These are phyloP conservation scores for Groenewaldozyma sp. DNA, from an alignment of 1,139 yeast genomes.

Conservation along the genomic window DNA sequence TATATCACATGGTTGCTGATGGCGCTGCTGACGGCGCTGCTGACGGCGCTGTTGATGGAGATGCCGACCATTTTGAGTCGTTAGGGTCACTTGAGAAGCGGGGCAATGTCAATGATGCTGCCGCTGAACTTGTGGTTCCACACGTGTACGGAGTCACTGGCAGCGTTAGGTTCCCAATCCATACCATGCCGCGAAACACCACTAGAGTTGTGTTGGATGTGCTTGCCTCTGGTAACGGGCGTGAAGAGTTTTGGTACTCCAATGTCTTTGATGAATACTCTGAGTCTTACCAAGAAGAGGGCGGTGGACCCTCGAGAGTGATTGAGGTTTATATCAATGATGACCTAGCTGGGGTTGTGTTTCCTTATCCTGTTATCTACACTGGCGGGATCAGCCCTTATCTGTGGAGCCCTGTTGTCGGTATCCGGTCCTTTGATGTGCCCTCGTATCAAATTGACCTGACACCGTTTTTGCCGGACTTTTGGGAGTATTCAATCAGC, in stretches of 20 bases:
- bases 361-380: conserved; percentile 43
- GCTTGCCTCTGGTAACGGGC: conserved; percentile 65
- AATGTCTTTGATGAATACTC: conserved; percentile 6
- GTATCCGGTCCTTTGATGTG: conserved; percentile 63
- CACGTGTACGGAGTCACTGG: conserved; percentile 7
- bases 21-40: too few relatives aligned
- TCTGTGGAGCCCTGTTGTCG: conserved; percentile 72
- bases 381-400: conserved; percentile 77
- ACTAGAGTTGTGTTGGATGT: conserved; percentile 50
- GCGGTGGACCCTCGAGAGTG: conserved; percentile 36
- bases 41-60: too few relatives aligned
- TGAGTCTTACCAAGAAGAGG: background rate
- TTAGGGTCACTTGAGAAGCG: too few relatives aligned
- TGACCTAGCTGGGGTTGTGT: conserved; percentile 28
- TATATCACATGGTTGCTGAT: too few relatives aligned
- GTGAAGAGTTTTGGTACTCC: conserved; percentile 82
- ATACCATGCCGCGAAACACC: conserved; percentile 41
- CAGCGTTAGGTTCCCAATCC: conserved; percentile 7
- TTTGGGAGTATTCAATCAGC: conserved; percentile 39
- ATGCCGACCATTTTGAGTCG: too few relatives aligned
- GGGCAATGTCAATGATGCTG: background rate
- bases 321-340: conserved; percentile 29
- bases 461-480: conserved; percentile 53
- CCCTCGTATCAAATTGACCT: conserved; percentile 57
- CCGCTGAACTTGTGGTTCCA: conserved; percentile 1